phyloP scores from a whole-genome alignment of 805 yeast species.

The Candida manassasensis region DNA sequence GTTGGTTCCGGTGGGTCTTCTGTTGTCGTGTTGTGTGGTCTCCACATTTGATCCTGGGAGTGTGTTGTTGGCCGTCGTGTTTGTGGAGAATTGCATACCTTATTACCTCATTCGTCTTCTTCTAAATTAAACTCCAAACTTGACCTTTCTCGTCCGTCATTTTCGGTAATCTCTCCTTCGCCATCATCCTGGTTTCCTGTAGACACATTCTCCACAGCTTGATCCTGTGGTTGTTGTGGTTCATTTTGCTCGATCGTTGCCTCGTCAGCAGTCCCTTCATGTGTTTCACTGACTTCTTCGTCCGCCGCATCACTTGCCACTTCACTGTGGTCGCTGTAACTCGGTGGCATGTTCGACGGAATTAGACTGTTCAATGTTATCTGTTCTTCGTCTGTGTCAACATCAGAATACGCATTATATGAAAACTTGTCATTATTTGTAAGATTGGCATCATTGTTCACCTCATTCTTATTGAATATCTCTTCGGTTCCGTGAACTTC shows the following conservation, averaged over 20 bases:
- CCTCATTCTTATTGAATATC: constrained; percentile 6
- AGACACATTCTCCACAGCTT: no score
- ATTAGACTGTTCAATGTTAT: constrained; percentile 36
- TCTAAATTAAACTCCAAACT: no score
- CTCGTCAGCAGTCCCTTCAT: background rate
- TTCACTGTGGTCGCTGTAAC: no score
- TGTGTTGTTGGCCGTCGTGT: no score
- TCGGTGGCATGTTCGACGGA: constrained; percentile 36
- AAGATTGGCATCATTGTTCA: constrained; percentile 10
- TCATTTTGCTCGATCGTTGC: background rate
- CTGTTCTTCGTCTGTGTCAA: constrained; percentile 34
- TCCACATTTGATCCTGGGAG: no score
- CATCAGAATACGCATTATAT: constrained; percentile 38
- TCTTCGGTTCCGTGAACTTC: constrained; percentile 23
- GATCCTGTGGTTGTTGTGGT: no score
- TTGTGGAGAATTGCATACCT: no score
- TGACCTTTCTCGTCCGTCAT: no score
- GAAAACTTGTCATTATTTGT: constrained; percentile 27
- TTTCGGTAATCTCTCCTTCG: background rate
- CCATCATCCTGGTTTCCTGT: no score
- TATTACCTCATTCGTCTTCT: background rate
- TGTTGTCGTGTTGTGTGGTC: no score
- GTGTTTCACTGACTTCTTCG: constrained; percentile 4
- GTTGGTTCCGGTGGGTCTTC: no score
- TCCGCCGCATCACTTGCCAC: constrained; percentile 13